Base-by-base conservation (phyloP, 331 rosid species). In the Rosa hybrid region DNA sequence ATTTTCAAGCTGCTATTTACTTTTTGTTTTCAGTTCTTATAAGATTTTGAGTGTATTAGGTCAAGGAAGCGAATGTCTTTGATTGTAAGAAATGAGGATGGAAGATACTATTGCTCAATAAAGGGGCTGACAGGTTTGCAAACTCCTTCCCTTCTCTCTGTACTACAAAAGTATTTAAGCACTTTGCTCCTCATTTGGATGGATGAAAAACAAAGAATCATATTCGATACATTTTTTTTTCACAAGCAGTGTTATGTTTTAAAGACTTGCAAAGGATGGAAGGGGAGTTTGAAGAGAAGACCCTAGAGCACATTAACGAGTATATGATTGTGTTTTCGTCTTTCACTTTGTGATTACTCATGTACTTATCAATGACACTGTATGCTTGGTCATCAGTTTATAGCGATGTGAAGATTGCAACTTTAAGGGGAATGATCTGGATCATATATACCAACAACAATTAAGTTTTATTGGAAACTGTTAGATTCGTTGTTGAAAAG, bases 61-160 rank as follows among this genome's bases (percentile, higher is more conserved):
- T 89, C 98, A 50, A 90, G 98, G 80, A 95, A 95, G 88, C 68
- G 98, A 53, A 95, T 95, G 98, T 95, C 98, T 8, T 96, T 90
- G 65, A 90, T 95, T 71, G 83, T 92, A 69, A 89, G 92, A 86
- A 87, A 87, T 44, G 76, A 82, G 23, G 87, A 86, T 39, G 98
- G 97, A 80, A 88, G 79, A 82, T 95, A 50, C 83, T 91, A 8
- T 87, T 95, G 57, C 95, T 92, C 20, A 82, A 91, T 87, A 95
- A 95, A 89, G 98, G 98, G 8, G 98, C 98, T 17, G 98, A 92
- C 89, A 94, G 97, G 98, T 94, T 71, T 68, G 92, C 85, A 82
- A 81, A 81, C 79, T 84, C 27, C 72, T 69, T 51, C 64, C 65
- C 74, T 68, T n/a, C 34, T 59, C 25, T 13, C 5, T 34, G 21